A percentile compares a stretch with the other conserved stretches of the same genome.
phyloP scores from a whole-genome alignment of 164 flowering plant species.

The Stephania yunnanensis region DNA sequence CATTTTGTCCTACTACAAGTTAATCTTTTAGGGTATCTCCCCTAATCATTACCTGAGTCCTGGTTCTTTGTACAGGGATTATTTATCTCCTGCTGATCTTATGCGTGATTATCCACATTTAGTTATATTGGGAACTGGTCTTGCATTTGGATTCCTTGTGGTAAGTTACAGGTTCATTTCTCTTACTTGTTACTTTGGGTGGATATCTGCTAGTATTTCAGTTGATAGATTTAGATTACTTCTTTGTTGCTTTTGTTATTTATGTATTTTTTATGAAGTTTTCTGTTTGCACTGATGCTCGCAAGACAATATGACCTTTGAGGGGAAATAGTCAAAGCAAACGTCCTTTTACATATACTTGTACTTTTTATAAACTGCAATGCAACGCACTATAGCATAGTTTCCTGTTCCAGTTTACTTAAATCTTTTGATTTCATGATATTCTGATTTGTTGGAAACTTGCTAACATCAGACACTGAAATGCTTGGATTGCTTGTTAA shows the following conservation, averaged over 20 bases:
- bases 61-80: constrained; percentile 59
- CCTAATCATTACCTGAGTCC: not conserved
- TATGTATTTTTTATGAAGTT: not conserved
- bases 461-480: not conserved
- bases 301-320: not conserved
- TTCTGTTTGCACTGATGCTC: not conserved
- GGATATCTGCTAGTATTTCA: not conserved
- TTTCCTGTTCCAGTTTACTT: not conserved
- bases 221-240: not conserved
- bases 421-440: not conserved
- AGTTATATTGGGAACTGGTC: constrained; percentile 84
- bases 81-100: constrained; percentile 74
- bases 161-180: constrained; percentile 37
- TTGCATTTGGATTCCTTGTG: constrained; percentile 96
- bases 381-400: not conserved
- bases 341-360: not conserved
- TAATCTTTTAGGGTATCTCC: not conserved
- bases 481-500: not conserved
- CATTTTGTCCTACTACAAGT: constrained; percentile 1
- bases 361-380: not conserved
- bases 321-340: not conserved
- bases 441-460: not conserved
- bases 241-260: not conserved
- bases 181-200: not conserved
- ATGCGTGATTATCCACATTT: constrained; percentile 72